Conservation (phyloP, 164 flowering plant species). For the Paratinospora sagittata region DNA sequence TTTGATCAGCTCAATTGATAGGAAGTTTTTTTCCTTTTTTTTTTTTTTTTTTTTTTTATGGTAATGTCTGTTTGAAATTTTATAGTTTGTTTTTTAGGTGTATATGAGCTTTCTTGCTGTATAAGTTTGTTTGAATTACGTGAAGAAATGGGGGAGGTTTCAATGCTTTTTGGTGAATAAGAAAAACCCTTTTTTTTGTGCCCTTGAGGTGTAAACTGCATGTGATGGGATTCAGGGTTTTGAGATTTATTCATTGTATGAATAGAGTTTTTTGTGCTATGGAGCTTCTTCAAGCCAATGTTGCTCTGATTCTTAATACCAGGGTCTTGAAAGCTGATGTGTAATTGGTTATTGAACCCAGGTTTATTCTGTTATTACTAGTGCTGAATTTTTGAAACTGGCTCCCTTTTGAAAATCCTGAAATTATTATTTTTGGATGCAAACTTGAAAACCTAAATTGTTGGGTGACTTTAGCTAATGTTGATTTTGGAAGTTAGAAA, state of each 20-base stretch:
- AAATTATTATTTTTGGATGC: too few species aligned
- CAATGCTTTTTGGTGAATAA: background rate
- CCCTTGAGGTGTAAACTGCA: background rate
- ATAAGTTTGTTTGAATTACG: background rate
- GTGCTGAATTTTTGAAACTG: too few species aligned
- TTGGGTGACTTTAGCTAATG: too few species aligned
- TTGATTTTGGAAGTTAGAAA: too few species aligned
- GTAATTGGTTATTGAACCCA: too few species aligned
- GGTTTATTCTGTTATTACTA: background rate
- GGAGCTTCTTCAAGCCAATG: background rate
- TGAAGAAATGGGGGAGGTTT: background rate
- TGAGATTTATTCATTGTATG: background rate
- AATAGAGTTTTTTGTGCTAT: background rate
- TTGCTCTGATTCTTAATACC: background rate
- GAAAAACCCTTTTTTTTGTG: background rate
- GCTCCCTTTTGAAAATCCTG: too few species aligned
- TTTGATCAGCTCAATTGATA: background rate
- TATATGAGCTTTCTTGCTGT: background rate
- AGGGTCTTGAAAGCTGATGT: background rate
- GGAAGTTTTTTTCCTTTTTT: background rate
- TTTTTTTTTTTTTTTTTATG: background rate
- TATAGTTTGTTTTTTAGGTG: background rate
- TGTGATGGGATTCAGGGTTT: background rate
- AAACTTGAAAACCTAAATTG: too few species aligned
- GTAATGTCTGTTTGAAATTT: background rate